A percentile compares a stretch with the other conserved stretches of the same genome.
phyloP scores from a whole-genome alignment of 108 stramenopile genomes.

The Cyclotella atomus region DNA sequence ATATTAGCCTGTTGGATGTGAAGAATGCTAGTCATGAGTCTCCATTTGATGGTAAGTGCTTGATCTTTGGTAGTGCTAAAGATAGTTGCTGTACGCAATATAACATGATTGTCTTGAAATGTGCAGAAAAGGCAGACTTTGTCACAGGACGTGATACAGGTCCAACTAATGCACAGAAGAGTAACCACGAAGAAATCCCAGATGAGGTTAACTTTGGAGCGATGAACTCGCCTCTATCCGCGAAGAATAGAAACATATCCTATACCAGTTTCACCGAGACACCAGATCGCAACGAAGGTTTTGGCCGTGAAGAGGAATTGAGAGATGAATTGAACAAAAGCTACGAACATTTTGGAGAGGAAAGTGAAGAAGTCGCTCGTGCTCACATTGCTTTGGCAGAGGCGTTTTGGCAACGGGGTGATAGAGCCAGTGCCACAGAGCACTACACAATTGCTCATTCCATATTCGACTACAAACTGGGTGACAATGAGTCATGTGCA shows the following conservation, averaged over 20 bases:
- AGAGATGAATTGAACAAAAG: slow-evolving; percentile 10
- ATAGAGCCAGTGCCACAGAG: slow-evolving; percentile 31
- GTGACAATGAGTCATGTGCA: slow-evolving; percentile 27
- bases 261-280: background rate
- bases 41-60: slow-evolving; percentile 12
- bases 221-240: slow-evolving; percentile 5
- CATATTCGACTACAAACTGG: slow-evolving; percentile 19
- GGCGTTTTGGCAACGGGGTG: slow-evolving; percentile 28
- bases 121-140: background rate
- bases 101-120: background rate
- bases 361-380: slow-evolving; percentile 26
- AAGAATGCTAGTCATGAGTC: background rate
- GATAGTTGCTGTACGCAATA: background rate
- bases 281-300: background rate
- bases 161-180: background rate
- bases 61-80: background rate
- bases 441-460: slow-evolving; percentile 38
- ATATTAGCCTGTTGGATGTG: background rate
- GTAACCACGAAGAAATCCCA: background rate
- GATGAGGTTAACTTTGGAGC: slow-evolving; percentile 20
- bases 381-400: slow-evolving; percentile 27
- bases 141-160: too few relatives aligned
- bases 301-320: background rate
- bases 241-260: slow-evolving; percentile 2
- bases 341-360: slow-evolving; percentile 8